Percentiles rank a stretch among this genome's conserved stretches.
phyloP scores from a whole-genome alignment of 352 stramenopile species.

The Sclerospora graminicola region DNA sequence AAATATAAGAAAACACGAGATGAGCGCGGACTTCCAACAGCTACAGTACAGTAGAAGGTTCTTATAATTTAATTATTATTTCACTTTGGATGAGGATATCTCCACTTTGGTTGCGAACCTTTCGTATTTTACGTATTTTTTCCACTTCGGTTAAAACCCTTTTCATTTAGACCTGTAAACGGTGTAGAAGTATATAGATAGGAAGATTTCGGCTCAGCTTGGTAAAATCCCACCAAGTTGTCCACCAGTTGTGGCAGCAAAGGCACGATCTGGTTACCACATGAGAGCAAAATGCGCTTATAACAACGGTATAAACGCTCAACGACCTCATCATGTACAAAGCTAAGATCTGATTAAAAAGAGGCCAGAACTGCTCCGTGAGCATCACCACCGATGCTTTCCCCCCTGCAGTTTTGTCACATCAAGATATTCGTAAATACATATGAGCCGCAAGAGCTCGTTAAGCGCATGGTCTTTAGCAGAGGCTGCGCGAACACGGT shows the following conservation, averaged over 20 bases:
- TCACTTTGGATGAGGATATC: too few relatives aligned
- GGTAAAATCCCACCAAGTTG: constrained; percentile 70
- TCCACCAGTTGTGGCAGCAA: constrained; percentile 68
- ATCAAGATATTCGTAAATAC: constrained; percentile 71
- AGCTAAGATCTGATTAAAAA: constrained; percentile 71
- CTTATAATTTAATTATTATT: too few relatives aligned
- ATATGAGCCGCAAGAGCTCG: constrained; percentile 73
- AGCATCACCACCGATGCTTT: constrained; percentile 49
- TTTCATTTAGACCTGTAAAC: constrained; percentile 48
- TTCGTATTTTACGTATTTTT: too few relatives aligned
- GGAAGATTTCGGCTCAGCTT: constrained; percentile 69
- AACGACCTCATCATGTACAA: constrained; percentile 81
- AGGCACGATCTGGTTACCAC: constrained; percentile 43
- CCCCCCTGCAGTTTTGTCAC: constrained; percentile 19
- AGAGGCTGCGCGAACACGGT: too few relatives aligned
- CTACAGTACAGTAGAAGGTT: too few relatives aligned
- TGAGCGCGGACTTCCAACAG: too few relatives aligned
- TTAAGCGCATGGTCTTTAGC: too few relatives aligned
- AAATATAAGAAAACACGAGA: too few relatives aligned
- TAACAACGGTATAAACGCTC: constrained; percentile 79
- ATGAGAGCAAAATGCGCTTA: constrained; percentile 80
- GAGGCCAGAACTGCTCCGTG: constrained; percentile 68
- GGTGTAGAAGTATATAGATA: constrained; percentile 81
- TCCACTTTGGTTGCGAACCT: too few relatives aligned
- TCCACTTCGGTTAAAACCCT: constrained; percentile 93